Percentiles rank a stretch among this genome's conserved stretches.
These are phyloP conservation scores for Lecanicillium sp. DNA, from an alignment of 2,329 filamentous ascomycete genomes.

Conservation along the genomic window DNA sequence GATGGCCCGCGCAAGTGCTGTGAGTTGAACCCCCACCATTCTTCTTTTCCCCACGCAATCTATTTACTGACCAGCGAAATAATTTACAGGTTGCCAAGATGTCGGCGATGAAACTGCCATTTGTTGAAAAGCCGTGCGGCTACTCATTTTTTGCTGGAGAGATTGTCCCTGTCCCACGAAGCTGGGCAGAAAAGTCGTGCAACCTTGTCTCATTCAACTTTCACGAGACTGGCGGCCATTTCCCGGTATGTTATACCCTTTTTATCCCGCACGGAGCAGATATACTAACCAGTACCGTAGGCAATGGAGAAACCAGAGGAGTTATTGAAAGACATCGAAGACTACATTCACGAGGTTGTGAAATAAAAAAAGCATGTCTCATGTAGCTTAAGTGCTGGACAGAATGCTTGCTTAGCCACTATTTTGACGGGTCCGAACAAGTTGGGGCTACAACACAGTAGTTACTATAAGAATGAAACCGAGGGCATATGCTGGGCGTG, in stretches of 20 bases:
- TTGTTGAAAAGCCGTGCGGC: slow-evolving; percentile 37
- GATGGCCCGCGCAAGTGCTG: slow-evolving; percentile 15
- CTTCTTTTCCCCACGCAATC: neutral
- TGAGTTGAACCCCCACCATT: neutral
- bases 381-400: no score
- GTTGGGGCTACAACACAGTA: no score
- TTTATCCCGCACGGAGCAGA: no score
- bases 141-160: slow-evolving; percentile 41
- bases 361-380: no score
- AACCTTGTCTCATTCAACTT: slow-evolving; percentile 31
- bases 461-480: no score
- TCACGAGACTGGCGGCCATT: slow-evolving; percentile 17
- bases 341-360: slow-evolving; percentile 25
- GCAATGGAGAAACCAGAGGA: slow-evolving; percentile 34
- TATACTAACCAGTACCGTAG: slow-evolving; percentile 17
- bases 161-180: slow-evolving; percentile 31
- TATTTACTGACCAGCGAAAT: neutral
- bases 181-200: slow-evolving; percentile 27
- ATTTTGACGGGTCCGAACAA: no score
- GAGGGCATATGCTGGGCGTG: no score
- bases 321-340: slow-evolving; percentile 38
- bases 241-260: slow-evolving; percentile 16
- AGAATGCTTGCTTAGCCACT: no score
- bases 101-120: slow-evolving; percentile 13
- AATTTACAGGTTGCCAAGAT: slow-evolving; percentile 7